phyloP scores from a whole-genome alignment of 2,329 filamentous ascomycete genomes.

The Myriosclerotinia duriaeana region DNA sequence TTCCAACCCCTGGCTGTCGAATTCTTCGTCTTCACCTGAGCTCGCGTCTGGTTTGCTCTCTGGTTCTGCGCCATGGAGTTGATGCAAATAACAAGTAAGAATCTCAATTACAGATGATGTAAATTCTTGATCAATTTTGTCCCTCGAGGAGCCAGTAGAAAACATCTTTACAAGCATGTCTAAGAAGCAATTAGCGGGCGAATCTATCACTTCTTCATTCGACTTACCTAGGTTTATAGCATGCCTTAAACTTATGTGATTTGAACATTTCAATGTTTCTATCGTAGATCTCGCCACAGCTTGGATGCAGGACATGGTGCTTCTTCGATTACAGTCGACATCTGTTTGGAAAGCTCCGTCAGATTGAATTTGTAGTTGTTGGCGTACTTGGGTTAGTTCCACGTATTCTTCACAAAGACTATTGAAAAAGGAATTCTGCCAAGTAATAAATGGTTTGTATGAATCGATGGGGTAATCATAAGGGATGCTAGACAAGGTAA shows the following conservation, averaged over 20 bases:
- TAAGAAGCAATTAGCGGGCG: conserved; percentile 18
- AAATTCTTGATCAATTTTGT: conserved; percentile 19
- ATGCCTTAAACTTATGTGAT: conserved; percentile 28
- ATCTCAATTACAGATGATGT: conserved; percentile 15
- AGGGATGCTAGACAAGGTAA: conserved; percentile 51
- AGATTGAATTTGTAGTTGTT: conserved; percentile 28
- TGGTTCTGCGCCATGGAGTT: not conserved
- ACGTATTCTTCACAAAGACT: conserved; percentile 58
- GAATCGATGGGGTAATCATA: conserved; percentile 40
- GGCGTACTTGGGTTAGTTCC: conserved; percentile 26
- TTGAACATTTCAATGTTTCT: conserved; percentile 28
- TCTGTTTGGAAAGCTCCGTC: conserved; percentile 23
- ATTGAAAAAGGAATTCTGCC: conserved; percentile 59
- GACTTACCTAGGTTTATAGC: conserved; percentile 33
- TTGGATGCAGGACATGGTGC: conserved; percentile 30
- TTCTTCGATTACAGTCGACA: conserved; percentile 29
- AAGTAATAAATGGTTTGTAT: conserved; percentile 52
- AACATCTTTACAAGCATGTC: conserved; percentile 22
- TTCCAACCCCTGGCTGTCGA: conserved; percentile 34
- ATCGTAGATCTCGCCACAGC: conserved; percentile 26
- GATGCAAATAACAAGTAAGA: conserved; percentile 5
- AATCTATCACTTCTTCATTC: not conserved
- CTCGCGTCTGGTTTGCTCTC: conserved; percentile 25
- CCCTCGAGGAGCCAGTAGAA: conserved; percentile 16
- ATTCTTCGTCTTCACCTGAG: conserved; percentile 29